Evolutionary conservation across 202 grass and related monocot genomes (phyloP).

Genomic region (Schoenoplectus tabernaemontani): DNA sequence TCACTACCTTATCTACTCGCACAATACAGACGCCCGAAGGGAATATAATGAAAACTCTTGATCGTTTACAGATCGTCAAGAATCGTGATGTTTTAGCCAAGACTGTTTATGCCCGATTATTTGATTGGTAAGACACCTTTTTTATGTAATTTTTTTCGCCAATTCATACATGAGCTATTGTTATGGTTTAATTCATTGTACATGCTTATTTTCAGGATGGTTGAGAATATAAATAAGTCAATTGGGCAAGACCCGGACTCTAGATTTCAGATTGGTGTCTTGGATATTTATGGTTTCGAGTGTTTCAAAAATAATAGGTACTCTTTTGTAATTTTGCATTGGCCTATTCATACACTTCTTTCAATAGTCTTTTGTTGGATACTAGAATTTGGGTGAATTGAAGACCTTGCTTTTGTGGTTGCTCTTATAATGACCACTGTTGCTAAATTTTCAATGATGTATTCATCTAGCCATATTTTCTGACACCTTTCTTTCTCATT

Average conservation of each 20-base stretch:
- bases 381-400: slow-evolving; percentile 9
- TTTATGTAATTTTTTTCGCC: slow-evolving; percentile 3
- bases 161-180: neutral
- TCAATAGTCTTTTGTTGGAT: slow-evolving; percentile 1
- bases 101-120: slow-evolving; percentile 70
- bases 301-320: slow-evolving; percentile 90
- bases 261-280: slow-evolving; percentile 50
- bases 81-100: slow-evolving; percentile 77
- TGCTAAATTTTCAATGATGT: neutral
- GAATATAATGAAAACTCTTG: slow-evolving; percentile 66
- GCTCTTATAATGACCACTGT: neutral
- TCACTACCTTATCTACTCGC: slow-evolving; percentile 56
- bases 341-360: neutral
- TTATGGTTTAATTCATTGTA: slow-evolving; percentile 14
- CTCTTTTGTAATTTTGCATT: slow-evolving; percentile 13
- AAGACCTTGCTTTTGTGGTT: neutral
- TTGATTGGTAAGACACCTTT: slow-evolving; percentile 59
- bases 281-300: slow-evolving; percentile 85
- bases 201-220: slow-evolving; percentile 62
- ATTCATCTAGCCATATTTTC: neutral
- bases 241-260: slow-evolving; percentile 66
- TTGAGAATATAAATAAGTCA: slow-evolving; percentile 82
- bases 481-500: slow-evolving; percentile 20
- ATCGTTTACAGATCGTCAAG: slow-evolving; percentile 43
- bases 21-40: slow-evolving; percentile 87